Evolutionary conservation across 2,329 filamentous ascomycete genomes (phyloP), one percentile per base, ranked within the genome.

Genomic region (Sclerotinia spermophila): DNA sequence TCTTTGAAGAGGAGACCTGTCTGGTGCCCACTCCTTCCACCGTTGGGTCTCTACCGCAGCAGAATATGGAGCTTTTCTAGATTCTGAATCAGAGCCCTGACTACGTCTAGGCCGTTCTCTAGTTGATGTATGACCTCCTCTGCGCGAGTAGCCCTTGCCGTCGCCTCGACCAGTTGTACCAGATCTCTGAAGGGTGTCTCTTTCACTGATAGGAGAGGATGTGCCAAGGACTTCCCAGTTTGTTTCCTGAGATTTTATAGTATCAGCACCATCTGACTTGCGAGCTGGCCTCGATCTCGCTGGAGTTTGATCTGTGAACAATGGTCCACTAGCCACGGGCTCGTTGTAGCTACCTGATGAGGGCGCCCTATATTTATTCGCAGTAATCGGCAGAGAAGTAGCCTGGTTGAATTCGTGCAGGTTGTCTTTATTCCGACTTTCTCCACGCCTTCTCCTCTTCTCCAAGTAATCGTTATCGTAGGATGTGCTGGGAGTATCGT

Each of bases 1-100:
- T 83, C 91, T 96, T 81, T 99, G 95, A 67, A 99, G 86, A 67
- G 96, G 96, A 73, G 95, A 98, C 77, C 92, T 89, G 79, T 96
- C 91, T 71, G 90, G 86, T 77, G 95, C 92, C 81, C 92, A 89
- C 82, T 85, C 84, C 84, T 83, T 86, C 70, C 84, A 74, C 70
- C 74, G 82, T 75, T 83, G 82, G 56, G 69, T 71, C 45, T 77
- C 77, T 30, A 72, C 70, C 30, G 60, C 68, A 71, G 78, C 75
- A 27, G 76, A 71, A 80, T 78, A 67, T 80, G 81, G 73, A 78
- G 78, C 77, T 79, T 82, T 76, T 79, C 82, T 75, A 8, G 72
- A 53, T 62, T 74, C 71, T n/a, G 75, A 58, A 40, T 71, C 68
- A 35, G 69, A 68, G 13, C 66, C 67, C 44, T 73, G 75, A 51